Conservation (phyloP, 2,329 filamentous ascomycete species). For the Colletotrichum sp. region DNA sequence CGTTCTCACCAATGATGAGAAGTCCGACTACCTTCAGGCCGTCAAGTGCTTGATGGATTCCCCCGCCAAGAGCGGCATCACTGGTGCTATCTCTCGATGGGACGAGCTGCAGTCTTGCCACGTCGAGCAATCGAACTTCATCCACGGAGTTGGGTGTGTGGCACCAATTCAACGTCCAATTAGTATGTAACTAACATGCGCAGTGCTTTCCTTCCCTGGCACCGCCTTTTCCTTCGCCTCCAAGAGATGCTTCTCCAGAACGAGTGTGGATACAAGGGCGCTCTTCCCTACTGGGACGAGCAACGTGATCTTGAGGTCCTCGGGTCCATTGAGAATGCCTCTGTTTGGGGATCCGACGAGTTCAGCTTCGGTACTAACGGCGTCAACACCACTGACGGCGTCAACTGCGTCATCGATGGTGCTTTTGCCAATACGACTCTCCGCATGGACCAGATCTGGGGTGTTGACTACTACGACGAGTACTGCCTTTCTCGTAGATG, state of each 20-base stretch:
- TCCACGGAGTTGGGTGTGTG: constrained; percentile 15
- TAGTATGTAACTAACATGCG: neutral
- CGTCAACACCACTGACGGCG: constrained; percentile 4
- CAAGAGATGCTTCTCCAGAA: constrained; percentile 33
- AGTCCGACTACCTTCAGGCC: constrained; percentile 1
- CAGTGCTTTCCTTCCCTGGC: constrained; percentile 37
- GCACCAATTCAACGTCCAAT: neutral
- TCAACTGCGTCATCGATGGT: constrained; percentile 25
- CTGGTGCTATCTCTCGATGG: neutral
- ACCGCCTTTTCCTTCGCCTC: constrained; percentile 34
- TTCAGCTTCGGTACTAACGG: constrained; percentile 35
- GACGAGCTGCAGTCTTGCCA: constrained; percentile 12
- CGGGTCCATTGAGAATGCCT: constrained; percentile 25
- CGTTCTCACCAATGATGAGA: constrained; percentile 1
- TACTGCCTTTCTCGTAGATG: neutral
- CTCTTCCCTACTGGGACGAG: constrained; percentile 29
- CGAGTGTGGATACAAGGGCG: constrained; percentile 35
- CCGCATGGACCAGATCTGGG: constrained; percentile 10
- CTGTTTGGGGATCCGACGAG: constrained; percentile 3
- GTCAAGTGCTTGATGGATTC: constrained; percentile 8
- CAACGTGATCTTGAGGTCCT: constrained; percentile 28
- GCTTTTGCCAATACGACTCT: constrained; percentile 24
- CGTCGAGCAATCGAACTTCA: constrained; percentile 9
- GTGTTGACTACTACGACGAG: constrained; percentile 7
- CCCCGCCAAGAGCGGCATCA: constrained; percentile 2